phyloP scores from a whole-genome alignment of 441 rosid genomes.

The Erodium chrysanthum region DNA sequence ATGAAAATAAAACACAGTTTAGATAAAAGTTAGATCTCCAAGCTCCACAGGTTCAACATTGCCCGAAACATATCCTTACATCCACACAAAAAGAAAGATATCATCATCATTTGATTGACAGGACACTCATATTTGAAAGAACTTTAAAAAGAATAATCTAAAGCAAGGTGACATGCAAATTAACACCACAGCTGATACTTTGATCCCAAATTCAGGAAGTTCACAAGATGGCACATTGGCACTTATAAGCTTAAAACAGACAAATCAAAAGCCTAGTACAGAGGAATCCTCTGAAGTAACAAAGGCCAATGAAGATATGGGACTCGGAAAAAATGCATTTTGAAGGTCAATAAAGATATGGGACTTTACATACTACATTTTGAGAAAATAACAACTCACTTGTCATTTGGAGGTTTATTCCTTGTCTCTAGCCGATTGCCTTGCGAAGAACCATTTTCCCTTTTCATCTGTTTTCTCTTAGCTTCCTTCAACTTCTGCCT shows the following conservation, averaged over 20 bases:
- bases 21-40: neutral
- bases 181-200: neutral
- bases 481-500: conserved; percentile 56
- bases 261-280: neutral
- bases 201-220: too few species aligned
- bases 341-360: neutral
- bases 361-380: neutral
- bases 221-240: too few species aligned
- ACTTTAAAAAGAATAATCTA: neutral
- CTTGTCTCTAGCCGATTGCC: conserved; percentile 9
- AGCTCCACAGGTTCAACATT: neutral
- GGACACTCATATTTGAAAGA: neutral
- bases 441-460: conserved; percentile 33
- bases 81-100: too few species aligned
- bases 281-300: neutral
- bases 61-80: neutral
- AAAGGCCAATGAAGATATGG: neutral
- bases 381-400: conserved; percentile 34
- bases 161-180: neutral
- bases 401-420: conserved; percentile 39
- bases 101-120: too few species aligned
- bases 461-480: conserved; percentile 42
- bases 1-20: conserved; percentile 9
- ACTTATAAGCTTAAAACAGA: neutral
- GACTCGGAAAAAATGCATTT: too few species aligned